Conservation (phyloP, 2,329 filamentous ascomycete species). For the Eutypella sp. region DNA sequence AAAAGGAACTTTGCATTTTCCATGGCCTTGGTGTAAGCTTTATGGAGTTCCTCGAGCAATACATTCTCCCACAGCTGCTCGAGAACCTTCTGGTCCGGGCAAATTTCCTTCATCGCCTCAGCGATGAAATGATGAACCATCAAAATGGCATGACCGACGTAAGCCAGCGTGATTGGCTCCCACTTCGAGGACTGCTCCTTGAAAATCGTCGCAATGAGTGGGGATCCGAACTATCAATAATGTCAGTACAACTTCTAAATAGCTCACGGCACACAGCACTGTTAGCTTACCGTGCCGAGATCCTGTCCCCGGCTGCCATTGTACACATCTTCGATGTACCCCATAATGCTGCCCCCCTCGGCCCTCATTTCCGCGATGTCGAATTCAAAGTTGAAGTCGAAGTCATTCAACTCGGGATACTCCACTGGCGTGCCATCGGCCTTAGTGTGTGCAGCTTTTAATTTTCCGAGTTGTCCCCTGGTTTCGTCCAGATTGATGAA, state of each 20-base stretch:
- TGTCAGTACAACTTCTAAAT: background rate
- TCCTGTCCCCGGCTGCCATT: conserved; percentile 35
- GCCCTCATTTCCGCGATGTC: conserved; percentile 12
- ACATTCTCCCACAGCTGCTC: conserved; percentile 31
- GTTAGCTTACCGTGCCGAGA: conserved; percentile 31
- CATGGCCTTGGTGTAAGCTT: conserved; percentile 38
- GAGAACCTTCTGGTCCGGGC: conserved; percentile 35
- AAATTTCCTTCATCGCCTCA: conserved; percentile 33
- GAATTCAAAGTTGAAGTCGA: conserved; percentile 9
- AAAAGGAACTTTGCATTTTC: conserved; percentile 42
- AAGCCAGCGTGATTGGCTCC: conserved; percentile 36
- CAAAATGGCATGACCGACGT: conserved; percentile 39
- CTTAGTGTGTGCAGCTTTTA: background rate
- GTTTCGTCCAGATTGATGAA: background rate
- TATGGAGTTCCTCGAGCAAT: conserved; percentile 37
- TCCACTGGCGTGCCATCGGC: background rate
- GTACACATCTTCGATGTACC: conserved; percentile 40
- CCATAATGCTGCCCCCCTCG: conserved; percentile 30
- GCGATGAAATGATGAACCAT: conserved; percentile 42
- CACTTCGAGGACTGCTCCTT: conserved; percentile 45
- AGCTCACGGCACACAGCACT: background rate
- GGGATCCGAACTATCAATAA: conserved; percentile 13
- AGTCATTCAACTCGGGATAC: conserved; percentile 17
- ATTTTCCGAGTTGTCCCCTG: background rate
- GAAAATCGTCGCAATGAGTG: conserved; percentile 35